phyloP scores from a whole-genome alignment of 345 rosid species.

The Citrus hindsii region DNA sequence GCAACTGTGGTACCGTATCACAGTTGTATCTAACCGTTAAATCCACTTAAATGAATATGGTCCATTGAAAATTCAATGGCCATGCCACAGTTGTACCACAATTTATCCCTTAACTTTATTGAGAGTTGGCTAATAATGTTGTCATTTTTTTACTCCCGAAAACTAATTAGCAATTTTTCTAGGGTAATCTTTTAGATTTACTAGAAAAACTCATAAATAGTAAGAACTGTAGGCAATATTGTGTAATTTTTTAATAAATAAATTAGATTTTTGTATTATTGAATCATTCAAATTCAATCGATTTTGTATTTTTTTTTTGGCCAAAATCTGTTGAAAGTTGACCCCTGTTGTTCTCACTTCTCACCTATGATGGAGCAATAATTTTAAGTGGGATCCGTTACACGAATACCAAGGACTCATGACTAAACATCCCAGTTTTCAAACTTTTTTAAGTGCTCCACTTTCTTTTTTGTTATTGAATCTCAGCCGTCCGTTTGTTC shows the following conservation, averaged over 20 bases:
- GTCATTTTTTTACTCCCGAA: no score
- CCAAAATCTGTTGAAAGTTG: slow-evolving; percentile 19
- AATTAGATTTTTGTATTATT: no score
- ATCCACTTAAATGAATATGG: rapidly evolving
- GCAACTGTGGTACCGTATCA: no score
- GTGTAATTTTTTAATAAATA: no score
- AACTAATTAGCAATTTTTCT: no score
- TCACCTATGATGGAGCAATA: slow-evolving; percentile 9
- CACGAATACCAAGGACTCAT: neutral
- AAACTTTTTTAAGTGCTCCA: slow-evolving; percentile 2
- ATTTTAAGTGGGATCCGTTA: slow-evolving; percentile 5
- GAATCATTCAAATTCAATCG: no score
- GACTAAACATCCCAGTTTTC: neutral
- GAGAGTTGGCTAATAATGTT: no score
- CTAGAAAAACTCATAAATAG: no score
- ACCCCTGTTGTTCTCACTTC: neutral
- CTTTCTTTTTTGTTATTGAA: neutral
- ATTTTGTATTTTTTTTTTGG: no score
- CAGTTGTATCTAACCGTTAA: rapidly evolving
- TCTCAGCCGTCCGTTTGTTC: slow-evolving; percentile 9
- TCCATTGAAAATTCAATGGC: no score
- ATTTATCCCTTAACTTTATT: rapidly evolving
- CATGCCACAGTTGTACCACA: rapidly evolving
- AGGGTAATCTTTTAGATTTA: no score
- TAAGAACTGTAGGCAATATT: no score